Evolutionary conservation across 1,284 basidiomycete genomes (phyloP).

Genomic region (Exobasidium rhododendri): DNA sequence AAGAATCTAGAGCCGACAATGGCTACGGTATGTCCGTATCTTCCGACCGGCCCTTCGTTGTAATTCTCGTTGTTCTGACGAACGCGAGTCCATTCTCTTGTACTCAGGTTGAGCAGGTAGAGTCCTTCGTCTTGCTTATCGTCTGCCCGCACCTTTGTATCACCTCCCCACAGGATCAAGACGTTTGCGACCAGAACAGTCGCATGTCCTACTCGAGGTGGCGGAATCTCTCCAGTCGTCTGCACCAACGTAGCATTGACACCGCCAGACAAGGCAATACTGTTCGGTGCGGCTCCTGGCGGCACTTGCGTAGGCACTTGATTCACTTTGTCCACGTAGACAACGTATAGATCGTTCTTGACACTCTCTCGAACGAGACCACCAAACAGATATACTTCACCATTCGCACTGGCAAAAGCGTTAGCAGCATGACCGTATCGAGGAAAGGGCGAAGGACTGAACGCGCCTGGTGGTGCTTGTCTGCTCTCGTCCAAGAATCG

Average conservation of each 20-base stretch:
- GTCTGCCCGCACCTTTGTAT: slow-evolving; percentile 70
- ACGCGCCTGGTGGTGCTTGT: slow-evolving; percentile 48
- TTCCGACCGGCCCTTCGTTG: slow-evolving; percentile 68
- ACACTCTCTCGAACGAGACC: slow-evolving; percentile 89
- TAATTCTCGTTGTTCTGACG: slow-evolving; percentile 41
- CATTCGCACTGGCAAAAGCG: slow-evolving; percentile 67
- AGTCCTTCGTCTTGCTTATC: slow-evolving; percentile 89
- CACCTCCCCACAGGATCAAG: slow-evolving; percentile 96
- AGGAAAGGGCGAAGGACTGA: slow-evolving; percentile 72
- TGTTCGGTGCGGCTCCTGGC: slow-evolving; percentile 20
- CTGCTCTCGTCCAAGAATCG: slow-evolving; percentile 51
- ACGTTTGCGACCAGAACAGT: slow-evolving; percentile 93
- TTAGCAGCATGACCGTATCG: slow-evolving; percentile 97
- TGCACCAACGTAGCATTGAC: slow-evolving; percentile 53
- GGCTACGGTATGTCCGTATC: slow-evolving; percentile 92
- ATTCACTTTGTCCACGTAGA: slow-evolving; percentile 61
- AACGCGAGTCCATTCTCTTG: slow-evolving; percentile 90
- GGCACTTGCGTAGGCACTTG: slow-evolving; percentile 65
- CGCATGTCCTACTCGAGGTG: slow-evolving; percentile 89
- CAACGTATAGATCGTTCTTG: slow-evolving; percentile 82
- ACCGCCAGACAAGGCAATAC: not conserved
- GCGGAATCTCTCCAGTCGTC: slow-evolving; percentile 84
- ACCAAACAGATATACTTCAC: slow-evolving; percentile 94
- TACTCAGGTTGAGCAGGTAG: slow-evolving; percentile 84
- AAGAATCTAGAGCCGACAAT: slow-evolving; percentile 90